Evolutionary conservation across 176 grass and related monocot genomes (phyloP).

Genomic region (Aegilops speltoides): DNA sequence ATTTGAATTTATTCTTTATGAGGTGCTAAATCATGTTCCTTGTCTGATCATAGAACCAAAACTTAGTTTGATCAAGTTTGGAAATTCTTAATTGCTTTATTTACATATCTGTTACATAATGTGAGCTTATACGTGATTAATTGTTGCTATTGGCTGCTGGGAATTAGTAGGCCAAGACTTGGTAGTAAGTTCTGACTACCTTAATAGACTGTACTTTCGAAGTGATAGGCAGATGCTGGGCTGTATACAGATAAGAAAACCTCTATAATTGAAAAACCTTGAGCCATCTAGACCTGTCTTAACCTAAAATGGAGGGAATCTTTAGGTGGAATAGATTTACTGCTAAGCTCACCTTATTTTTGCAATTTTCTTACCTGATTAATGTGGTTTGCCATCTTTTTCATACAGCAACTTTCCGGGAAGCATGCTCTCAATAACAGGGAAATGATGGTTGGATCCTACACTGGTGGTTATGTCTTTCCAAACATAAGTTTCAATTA

Average conservation of each 20-base stretch:
- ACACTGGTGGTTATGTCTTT: background rate
- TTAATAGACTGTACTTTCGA: slow-evolving; percentile 5
- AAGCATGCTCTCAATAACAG: slow-evolving; percentile 15
- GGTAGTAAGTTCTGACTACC: slow-evolving; percentile 6
- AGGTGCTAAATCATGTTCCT: background rate
- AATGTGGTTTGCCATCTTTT: background rate
- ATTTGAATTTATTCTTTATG: slow-evolving; percentile 15
- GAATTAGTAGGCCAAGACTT: background rate
- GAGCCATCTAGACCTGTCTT: slow-evolving; percentile 16
- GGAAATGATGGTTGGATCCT: slow-evolving; percentile 7
- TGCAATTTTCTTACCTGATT: background rate
- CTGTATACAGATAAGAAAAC: slow-evolving; percentile 6
- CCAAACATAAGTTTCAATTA: background rate
- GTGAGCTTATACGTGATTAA: slow-evolving; percentile 4
- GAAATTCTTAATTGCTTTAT: background rate
- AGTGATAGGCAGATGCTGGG: slow-evolving; percentile 1
- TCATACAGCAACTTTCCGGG: background rate
- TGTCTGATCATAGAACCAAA: background rate
- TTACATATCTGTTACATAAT: background rate
- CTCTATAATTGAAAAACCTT: slow-evolving; percentile 8
- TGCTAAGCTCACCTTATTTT: slow-evolving; percentile 13
- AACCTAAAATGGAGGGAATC: slow-evolving; percentile 1
- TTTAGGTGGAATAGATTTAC: slow-evolving; percentile 24
- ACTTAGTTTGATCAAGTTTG: slow-evolving; percentile 4
- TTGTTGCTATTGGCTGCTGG: background rate